Evolutionary conservation across 108 stramenopile species (phyloP).

Genomic region (Stephanodiscus triporus): DNA sequence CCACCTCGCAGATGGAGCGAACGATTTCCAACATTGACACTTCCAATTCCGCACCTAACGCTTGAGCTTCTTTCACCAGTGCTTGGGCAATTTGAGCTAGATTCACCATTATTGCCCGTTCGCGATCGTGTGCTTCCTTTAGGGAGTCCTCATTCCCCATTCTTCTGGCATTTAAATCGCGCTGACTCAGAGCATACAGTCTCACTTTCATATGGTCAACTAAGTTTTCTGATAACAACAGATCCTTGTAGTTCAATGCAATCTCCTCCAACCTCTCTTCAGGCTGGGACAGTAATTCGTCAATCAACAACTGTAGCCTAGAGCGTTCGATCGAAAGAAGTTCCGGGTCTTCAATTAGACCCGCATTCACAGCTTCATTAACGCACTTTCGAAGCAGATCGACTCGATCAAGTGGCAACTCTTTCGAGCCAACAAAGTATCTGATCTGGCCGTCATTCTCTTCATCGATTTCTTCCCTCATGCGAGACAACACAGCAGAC

Average conservation of each 20-base stretch:
- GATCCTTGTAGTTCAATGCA: conserved; percentile 77
- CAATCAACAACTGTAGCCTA: conserved; percentile 71
- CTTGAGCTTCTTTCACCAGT: conserved; percentile 78
- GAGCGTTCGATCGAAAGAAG: conserved; percentile 59
- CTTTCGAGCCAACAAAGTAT: conserved; percentile 68
- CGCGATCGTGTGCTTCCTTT: conserved; percentile 51
- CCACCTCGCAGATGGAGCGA: conserved; percentile 87
- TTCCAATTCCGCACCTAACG: conserved; percentile 82
- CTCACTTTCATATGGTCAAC: conserved; percentile 66
- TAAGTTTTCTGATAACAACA: conserved; percentile 85
- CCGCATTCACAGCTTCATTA: conserved; percentile 66
- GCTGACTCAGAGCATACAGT: conserved; percentile 66
- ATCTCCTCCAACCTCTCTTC: conserved; percentile 81
- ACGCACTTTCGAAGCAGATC: conserved; percentile 62
- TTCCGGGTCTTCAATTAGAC: conserved; percentile 75
- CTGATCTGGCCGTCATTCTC: conserved; percentile 20
- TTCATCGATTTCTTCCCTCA: conserved; percentile 53
- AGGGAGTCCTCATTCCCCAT: conserved; percentile 44
- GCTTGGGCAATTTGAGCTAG: conserved; percentile 72
- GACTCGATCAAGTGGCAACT: conserved; percentile 64
- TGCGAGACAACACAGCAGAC: conserved; percentile 58
- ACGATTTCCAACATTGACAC: conserved; percentile 83
- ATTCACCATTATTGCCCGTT: conserved; percentile 72
- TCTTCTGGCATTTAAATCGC: conserved; percentile 62
- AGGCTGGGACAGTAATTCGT: conserved; percentile 81